A percentile compares a stretch with the other conserved stretches of the same genome.
phyloP scores from a whole-genome alignment of 1,284 basidiomycete species.

The Macrocystidia cucumis region DNA sequence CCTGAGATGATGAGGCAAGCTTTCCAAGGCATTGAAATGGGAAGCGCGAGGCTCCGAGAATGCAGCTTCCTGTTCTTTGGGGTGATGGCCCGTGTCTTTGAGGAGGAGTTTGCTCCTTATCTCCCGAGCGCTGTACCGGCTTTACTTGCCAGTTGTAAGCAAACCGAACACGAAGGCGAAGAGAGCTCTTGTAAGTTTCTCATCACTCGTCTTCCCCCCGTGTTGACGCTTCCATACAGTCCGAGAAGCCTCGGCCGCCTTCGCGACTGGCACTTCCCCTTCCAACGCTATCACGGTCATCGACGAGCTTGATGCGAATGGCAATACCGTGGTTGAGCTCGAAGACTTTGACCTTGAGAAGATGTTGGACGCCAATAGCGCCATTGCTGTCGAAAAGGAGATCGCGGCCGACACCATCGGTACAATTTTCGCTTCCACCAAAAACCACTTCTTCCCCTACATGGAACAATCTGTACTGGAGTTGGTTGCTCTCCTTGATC shows the following conservation, averaged over 20 bases:
- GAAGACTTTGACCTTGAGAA: conserved; percentile 85
- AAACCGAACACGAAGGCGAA: conserved; percentile 78
- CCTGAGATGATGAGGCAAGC: conserved; percentile 93
- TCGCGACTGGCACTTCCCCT: conserved; percentile 69
- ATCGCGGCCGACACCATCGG: conserved; percentile 97
- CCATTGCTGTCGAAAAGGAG: conserved; percentile 98
- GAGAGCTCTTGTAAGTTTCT: conserved; percentile 36
- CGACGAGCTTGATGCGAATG: conserved; percentile 45
- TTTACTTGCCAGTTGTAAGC: conserved; percentile 80
- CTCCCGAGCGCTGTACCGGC: conserved; percentile 84
- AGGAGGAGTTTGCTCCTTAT: conserved; percentile 88
- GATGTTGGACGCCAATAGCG: conserved; percentile 88
- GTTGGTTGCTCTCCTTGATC: conserved; percentile 76
- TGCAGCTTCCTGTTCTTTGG: conserved; percentile 99
- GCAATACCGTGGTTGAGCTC: conserved; percentile 62
- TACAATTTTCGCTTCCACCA: conserved; percentile 82
- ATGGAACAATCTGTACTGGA: conserved; percentile 77
- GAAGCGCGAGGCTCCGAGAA: conserved; percentile 85
- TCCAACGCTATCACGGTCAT: conserved; percentile 57
- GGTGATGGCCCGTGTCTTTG: conserved; percentile 95
- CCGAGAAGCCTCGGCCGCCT: conserved; percentile 44
- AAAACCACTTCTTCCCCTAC: conserved; percentile 85
- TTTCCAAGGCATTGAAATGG: conserved; percentile 86
- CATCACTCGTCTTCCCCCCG: conserved; percentile 4
- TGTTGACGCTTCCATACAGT: conserved; percentile 24